Evolutionary conservation across 176 grass and related monocot genomes (phyloP).

Genomic region (Neostapfia colusana): DNA sequence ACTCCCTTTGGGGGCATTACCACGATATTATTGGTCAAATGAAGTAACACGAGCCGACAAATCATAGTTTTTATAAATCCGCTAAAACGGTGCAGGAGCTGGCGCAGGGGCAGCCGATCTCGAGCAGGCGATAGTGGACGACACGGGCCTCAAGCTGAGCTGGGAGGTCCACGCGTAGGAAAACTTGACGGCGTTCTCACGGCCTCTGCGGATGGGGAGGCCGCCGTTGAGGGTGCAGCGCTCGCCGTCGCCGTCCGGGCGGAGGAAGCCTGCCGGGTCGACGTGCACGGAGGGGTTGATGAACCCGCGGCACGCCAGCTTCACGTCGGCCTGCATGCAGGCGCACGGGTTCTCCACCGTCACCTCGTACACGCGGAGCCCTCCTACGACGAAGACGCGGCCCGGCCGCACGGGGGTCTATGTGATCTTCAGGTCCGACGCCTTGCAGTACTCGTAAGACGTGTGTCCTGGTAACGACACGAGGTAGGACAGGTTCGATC

Average conservation of each 20-base stretch:
- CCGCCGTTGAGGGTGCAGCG: not conserved
- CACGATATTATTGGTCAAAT: not conserved
- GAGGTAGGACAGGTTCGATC: too few relatives aligned
- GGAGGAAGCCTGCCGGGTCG: not conserved
- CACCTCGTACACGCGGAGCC: not conserved
- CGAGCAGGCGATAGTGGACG: not conserved
- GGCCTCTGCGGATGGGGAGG: not conserved
- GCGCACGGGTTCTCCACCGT: not conserved
- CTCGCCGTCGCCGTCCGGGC: not conserved
- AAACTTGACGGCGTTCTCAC: not conserved
- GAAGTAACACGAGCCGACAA: too few relatives aligned
- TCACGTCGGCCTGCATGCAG: slow-evolving; percentile 10
- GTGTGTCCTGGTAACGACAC: not conserved
- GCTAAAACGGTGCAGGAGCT: not conserved
- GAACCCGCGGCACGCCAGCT: slow-evolving; percentile 28
- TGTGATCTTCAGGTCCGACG: not conserved
- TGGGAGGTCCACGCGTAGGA: not conserved
- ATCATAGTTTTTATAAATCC: too few relatives aligned
- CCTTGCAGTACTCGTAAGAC: not conserved
- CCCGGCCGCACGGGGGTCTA: not conserved
- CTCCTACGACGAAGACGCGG: not conserved
- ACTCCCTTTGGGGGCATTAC: too few relatives aligned
- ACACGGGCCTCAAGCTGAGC: not conserved
- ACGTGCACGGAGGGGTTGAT: not conserved
- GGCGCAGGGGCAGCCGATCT: not conserved